These are phyloP conservation scores for Flaveria linearis DNA, from an alignment of 129 eudicot genomes.

Conservation along the genomic window DNA sequence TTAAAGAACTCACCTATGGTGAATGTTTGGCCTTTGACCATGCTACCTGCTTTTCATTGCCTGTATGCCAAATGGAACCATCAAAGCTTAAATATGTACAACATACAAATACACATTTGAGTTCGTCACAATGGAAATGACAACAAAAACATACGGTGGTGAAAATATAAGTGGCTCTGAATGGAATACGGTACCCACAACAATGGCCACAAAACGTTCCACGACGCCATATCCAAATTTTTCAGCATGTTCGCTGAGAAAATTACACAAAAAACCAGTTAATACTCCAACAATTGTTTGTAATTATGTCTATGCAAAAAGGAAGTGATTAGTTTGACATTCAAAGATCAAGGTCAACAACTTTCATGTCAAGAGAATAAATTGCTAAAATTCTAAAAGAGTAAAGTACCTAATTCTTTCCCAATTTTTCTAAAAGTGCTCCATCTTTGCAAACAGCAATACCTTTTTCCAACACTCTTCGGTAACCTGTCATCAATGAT, in stretches of 20 bases:
- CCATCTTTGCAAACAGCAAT: slow-evolving; percentile 88
- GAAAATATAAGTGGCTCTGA: slow-evolving; percentile 87
- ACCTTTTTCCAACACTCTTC: slow-evolving; percentile 90
- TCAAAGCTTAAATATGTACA: slow-evolving; percentile 3
- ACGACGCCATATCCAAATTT: slow-evolving; percentile 76
- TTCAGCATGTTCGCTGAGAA: slow-evolving; percentile 90
- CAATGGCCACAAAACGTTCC: slow-evolving; percentile 98
- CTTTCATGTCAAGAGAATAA: background rate
- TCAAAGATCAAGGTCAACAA: background rate
- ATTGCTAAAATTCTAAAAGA: background rate
- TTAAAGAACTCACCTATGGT: slow-evolving; percentile 72
- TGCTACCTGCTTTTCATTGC: slow-evolving; percentile 71
- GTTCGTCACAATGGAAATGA: background rate
- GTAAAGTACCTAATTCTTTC: slow-evolving; percentile 70
- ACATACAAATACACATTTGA: background rate
- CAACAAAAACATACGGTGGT: slow-evolving; percentile 63
- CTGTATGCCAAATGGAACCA: slow-evolving; percentile 41
- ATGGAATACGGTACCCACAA: slow-evolving; percentile 91
- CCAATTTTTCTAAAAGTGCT: slow-evolving; percentile 90
- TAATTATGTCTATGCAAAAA: background rate
- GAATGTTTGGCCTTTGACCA: slow-evolving; percentile 98
- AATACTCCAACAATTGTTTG: background rate
- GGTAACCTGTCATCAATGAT: slow-evolving; percentile 62
- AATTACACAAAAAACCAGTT: slow-evolving; percentile 16
- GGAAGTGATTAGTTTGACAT: slow-evolving; percentile 12